Conservation (phyloP, 345 rosid species). For the Hibiscus trionum region DNA sequence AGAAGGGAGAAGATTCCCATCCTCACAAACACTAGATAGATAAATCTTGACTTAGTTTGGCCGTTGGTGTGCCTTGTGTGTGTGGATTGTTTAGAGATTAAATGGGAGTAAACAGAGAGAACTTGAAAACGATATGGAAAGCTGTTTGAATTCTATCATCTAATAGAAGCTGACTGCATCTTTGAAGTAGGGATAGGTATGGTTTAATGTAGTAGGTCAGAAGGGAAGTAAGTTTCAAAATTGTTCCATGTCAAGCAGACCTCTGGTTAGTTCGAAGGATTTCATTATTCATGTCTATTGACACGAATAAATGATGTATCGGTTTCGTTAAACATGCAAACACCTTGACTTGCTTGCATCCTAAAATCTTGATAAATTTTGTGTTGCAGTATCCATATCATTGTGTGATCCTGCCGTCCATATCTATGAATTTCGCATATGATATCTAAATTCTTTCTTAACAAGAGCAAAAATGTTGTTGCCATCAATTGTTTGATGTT, state of each 20-base stretch:
- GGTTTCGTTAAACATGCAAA: background rate
- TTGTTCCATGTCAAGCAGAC: background rate
- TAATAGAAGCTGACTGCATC: background rate
- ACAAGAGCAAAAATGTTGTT: background rate
- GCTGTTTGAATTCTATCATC: background rate
- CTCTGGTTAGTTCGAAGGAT: background rate
- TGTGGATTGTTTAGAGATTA: background rate
- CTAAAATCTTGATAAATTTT: background rate
- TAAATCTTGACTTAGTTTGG: background rate
- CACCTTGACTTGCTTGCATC: background rate
- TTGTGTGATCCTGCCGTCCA: background rate
- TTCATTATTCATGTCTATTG: background rate
- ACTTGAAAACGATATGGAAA: background rate
- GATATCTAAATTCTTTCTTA: background rate
- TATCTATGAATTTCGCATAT: background rate
- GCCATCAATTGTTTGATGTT: background rate
- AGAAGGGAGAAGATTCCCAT: background rate
- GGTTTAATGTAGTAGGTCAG: background rate
- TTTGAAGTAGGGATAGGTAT: background rate
- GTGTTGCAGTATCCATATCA: background rate
- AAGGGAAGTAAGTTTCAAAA: background rate
- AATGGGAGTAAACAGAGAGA: background rate
- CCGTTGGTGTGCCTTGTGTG: background rate
- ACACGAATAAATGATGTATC: background rate
- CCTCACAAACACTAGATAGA: background rate